Conservation (phyloP, 2,329 filamentous ascomycete species). For the Fusarium papillatum region DNA sequence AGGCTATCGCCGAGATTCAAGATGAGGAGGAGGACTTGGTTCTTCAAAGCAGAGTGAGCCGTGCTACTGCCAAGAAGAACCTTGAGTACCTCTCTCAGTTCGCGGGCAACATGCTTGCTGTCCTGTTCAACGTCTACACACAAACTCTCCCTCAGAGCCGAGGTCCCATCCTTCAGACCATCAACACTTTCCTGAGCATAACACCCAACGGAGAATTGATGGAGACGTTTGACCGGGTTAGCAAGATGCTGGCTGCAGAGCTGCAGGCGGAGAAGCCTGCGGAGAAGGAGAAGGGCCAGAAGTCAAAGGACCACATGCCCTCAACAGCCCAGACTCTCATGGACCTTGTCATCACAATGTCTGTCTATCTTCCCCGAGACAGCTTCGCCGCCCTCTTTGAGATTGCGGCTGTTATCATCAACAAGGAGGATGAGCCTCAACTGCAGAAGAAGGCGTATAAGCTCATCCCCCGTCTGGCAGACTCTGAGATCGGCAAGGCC, state of each 20-base stretch:
- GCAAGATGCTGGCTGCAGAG: constrained; percentile 83
- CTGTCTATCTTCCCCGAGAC: constrained; percentile 89
- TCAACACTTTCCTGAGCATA: constrained; percentile 95
- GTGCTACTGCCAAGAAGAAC: constrained; percentile 82
- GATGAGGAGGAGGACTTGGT: constrained; percentile 79
- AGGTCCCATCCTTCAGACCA: constrained; percentile 91
- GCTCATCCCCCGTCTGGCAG: constrained; percentile 90
- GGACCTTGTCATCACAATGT: constrained; percentile 97
- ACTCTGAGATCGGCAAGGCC: constrained; percentile 81
- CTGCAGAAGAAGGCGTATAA: constrained; percentile 99
- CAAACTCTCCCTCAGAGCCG: constrained; percentile 94
- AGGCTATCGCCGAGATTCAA: constrained; percentile 80
- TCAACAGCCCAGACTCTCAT: constrained; percentile 95
- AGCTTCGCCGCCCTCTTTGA: constrained; percentile 90
- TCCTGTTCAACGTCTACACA: constrained; percentile 99
- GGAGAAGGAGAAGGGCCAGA: constrained; percentile 74
- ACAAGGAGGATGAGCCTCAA: constrained; percentile 87
- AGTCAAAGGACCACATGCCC: constrained; percentile 81
- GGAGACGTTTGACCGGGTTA: constrained; percentile 90
- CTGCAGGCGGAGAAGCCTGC: constrained; percentile 67
- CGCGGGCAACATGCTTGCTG: constrained; percentile 90
- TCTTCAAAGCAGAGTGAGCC: constrained; percentile 83
- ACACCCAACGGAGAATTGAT: constrained; percentile 83
- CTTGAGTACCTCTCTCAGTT: constrained; percentile 84
- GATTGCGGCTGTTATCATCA: constrained; percentile 86